Evolutionary conservation across 495 filamentous ascomycete genomes (phyloP).

Genomic region (Amphirosellinia nigrospora): DNA sequence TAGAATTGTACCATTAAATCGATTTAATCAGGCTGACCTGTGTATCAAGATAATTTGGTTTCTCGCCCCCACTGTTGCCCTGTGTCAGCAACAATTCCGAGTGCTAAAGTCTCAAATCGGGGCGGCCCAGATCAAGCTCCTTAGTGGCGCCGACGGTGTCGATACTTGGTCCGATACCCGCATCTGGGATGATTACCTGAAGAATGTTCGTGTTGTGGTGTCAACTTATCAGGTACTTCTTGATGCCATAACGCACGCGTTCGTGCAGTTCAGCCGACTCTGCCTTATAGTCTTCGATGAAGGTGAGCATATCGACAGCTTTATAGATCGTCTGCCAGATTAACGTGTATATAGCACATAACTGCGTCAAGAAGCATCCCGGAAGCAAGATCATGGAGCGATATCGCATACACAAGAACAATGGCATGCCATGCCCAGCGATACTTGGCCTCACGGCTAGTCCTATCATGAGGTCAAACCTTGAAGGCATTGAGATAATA

Average conservation of each 20-base stretch:
- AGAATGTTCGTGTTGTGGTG: slow-evolving; percentile 72
- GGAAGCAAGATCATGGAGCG: slow-evolving; percentile 82
- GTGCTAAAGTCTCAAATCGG: slow-evolving; percentile 69
- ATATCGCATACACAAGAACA: slow-evolving; percentile 59
- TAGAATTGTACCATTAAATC: slow-evolving; percentile 22
- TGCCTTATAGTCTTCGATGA: slow-evolving; percentile 87
- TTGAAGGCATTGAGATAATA: slow-evolving; percentile 60
- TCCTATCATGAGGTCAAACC: slow-evolving; percentile 68
- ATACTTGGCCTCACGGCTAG: slow-evolving; percentile 89
- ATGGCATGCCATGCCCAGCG: slow-evolving; percentile 59
- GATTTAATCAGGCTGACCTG: not conserved
- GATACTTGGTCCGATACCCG: slow-evolving; percentile 75
- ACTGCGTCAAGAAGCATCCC: slow-evolving; percentile 68
- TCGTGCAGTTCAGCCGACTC: slow-evolving; percentile 71
- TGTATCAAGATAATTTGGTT: slow-evolving; percentile 78
- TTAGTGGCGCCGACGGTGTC: slow-evolving; percentile 72
- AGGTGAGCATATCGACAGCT: slow-evolving; percentile 56
- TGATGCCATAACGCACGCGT: slow-evolving; percentile 81
- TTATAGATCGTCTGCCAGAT: slow-evolving; percentile 17
- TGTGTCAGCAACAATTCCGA: slow-evolving; percentile 75
- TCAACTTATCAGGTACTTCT: slow-evolving; percentile 78
- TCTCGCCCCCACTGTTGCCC: slow-evolving; percentile 75
- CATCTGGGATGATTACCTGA: slow-evolving; percentile 76
- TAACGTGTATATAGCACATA: slow-evolving; percentile 61
- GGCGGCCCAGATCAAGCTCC: slow-evolving; percentile 63